Conservation (phyloP, 2,329 filamentous ascomycete genomes). For the Aspergillus aculeatinus region DNA sequence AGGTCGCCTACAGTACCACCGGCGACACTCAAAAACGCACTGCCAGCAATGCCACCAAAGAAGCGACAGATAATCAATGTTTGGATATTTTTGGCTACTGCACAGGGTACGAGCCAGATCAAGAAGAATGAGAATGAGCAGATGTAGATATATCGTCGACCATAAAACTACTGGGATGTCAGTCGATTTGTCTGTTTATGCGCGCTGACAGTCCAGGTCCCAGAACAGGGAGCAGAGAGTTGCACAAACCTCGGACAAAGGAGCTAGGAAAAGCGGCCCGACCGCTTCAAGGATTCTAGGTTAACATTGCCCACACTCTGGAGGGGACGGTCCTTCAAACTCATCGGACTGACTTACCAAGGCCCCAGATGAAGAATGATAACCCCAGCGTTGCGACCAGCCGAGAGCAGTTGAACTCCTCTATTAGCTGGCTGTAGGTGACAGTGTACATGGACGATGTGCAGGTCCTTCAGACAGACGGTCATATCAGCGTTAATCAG, state of each 20-base stretch:
- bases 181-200: not conserved
- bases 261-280: slow-evolving; percentile 63
- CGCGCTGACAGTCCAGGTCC: not conserved
- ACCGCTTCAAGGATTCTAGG: slow-evolving; percentile 38
- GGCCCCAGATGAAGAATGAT: slow-evolving; percentile 78
- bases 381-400: slow-evolving; percentile 77
- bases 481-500: slow-evolving; percentile 3
- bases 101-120: slow-evolving; percentile 78
- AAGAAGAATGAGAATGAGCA: slow-evolving; percentile 71
- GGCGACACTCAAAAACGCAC: slow-evolving; percentile 65
- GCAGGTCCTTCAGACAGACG: slow-evolving; percentile 61
- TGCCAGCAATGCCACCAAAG: slow-evolving; percentile 53
- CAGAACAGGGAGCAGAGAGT: not conserved
- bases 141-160: slow-evolving; percentile 77
- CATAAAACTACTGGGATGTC: slow-evolving; percentile 64
- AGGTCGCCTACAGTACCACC: slow-evolving; percentile 84
- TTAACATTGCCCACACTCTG: slow-evolving; percentile 11
- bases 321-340: not conserved
- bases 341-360: slow-evolving; percentile 47
- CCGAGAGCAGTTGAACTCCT: slow-evolving; percentile 69
- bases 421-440: slow-evolving; percentile 74
- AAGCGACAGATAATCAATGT: slow-evolving; percentile 79
- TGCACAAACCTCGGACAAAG: slow-evolving; percentile 56
- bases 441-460: slow-evolving; percentile 86
- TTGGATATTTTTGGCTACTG: slow-evolving; percentile 75